Evolutionary conservation across 1,284 basidiomycete genomes (phyloP).

Genomic region (Tilletia walkeri): DNA sequence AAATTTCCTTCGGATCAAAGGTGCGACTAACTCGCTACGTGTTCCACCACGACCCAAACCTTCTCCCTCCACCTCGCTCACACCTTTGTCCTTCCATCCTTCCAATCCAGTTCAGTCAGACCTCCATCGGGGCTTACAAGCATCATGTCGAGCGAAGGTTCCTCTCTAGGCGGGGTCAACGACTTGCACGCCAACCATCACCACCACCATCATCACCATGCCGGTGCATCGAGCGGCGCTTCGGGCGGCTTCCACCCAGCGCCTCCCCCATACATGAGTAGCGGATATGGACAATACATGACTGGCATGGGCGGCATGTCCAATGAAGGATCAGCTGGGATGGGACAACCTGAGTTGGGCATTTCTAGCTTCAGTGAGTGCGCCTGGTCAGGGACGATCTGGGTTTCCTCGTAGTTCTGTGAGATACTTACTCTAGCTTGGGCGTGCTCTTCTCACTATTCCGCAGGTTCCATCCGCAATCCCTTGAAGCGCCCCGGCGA

Average conservation of each 20-base stretch:
- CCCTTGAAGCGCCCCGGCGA: constrained; percentile 1
- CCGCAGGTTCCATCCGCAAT: constrained; percentile 2
- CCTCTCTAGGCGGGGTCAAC: constrained; percentile 10
- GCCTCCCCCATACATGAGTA: not conserved
- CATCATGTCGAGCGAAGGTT: constrained; percentile 5
- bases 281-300: not conserved
- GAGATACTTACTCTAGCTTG: too few species aligned
- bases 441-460: too few species aligned
- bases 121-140: not conserved
- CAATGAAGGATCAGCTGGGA: not conserved
- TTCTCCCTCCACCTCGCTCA: not conserved
- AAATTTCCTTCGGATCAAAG: too few species aligned
- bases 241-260: not conserved
- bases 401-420: not conserved
- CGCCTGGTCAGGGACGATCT: too few species aligned
- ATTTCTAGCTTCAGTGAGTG: constrained; percentile 13
- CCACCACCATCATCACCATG: not conserved
- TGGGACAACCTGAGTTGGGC: not conserved
- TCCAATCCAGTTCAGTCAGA: too few species aligned
- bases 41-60: too few species aligned
- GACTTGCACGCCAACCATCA: constrained; percentile 10
- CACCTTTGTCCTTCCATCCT: too few species aligned
- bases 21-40: too few species aligned
- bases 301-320: not conserved
- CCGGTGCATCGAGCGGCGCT: not conserved